Evolutionary conservation across 1,284 basidiomycete genomes (phyloP).

Genomic region (Bjerkandera adusta): DNA sequence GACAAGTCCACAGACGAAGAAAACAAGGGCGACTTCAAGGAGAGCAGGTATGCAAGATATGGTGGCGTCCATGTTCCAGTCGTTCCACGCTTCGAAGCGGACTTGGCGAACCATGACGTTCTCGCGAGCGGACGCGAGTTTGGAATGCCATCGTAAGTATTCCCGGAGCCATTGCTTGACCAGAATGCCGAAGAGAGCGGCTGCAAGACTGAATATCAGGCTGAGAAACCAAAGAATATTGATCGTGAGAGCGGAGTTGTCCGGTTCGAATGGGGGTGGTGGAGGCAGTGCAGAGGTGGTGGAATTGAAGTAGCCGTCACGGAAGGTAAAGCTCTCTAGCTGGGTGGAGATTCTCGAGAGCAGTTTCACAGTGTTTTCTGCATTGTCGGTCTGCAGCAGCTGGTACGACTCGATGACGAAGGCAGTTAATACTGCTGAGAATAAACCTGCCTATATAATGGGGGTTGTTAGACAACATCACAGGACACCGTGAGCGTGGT

Average conservation of each 20-base stretch:
- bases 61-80: too few species aligned
- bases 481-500: too few species aligned
- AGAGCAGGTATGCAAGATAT: too few species aligned
- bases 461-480: too few species aligned
- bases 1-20: not conserved
- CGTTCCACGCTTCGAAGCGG: too few species aligned
- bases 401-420: slow-evolving; percentile 4
- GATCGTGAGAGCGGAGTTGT: not conserved
- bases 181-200: slow-evolving; percentile 17
- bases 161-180: slow-evolving; percentile 20
- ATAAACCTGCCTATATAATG: slow-evolving; percentile 13
- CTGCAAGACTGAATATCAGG: slow-evolving; percentile 15
- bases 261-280: not conserved
- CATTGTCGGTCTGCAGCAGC: not conserved
- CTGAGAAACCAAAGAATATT: slow-evolving; percentile 16
- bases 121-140: too few species aligned
- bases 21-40: not conserved
- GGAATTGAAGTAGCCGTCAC: not conserved
- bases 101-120: too few species aligned
- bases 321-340: not conserved
- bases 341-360: not conserved
- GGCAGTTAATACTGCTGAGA: not conserved
- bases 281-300: not conserved
- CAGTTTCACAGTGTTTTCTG: not conserved
- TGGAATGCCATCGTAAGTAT: too few species aligned